Evolutionary conservation across 495 filamentous ascomycete species (phyloP), one percentile per base, ranked within the genome.

Genomic region (Neurospora sp.): DNA sequence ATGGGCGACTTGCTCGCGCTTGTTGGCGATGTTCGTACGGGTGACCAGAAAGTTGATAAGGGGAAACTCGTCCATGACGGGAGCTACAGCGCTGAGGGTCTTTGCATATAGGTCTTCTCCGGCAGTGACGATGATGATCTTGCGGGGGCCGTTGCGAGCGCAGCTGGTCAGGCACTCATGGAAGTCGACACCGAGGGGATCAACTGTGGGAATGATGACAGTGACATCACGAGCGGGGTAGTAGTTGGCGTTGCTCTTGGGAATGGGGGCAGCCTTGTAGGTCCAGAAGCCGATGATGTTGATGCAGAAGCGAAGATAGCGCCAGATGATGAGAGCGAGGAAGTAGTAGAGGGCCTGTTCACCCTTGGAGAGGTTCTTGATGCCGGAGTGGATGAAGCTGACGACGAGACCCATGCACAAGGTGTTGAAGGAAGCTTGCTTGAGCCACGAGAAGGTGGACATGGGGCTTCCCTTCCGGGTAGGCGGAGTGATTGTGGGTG

Each of bases 201-300:
- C 80, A 37, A 88, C 80, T n/a, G 85, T 87, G 1, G 87, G 87
- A 35, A 89, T 78, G 61, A 89, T 83, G 66, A 88, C 84, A 3
- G 87, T 87, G 74, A 88, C 86, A 75, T 89, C 85, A 11, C 59
- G 75, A 20, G 76, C 68, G 20, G 82, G 77, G 14, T 69, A 79
- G 74, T 84, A 82, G 18, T 70, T 80, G 10, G 84, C 82, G 27
- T 79, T 74, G 3, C 40, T 48, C 53, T 66, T 16, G 3, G 77
- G 80, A 16, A 80, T 73, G 3, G 78, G 77, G 8, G 82, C 75
- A 4, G 83, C 79, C 16, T 78, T 78, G 75, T 86, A 87, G 38
- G 74, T n/a, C 78, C 82, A 84, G 75, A 84, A 87, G 4, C 78
- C 85, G 20, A 83, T n/a, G 10, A 81, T 73, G 77, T 87, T 82